Percentiles rank a stretch among this genome's conserved stretches.
These are phyloP conservation scores for Colletotrichum zoysiae DNA, from an alignment of 2,329 filamentous ascomycete genomes.

Conservation along the genomic window DNA sequence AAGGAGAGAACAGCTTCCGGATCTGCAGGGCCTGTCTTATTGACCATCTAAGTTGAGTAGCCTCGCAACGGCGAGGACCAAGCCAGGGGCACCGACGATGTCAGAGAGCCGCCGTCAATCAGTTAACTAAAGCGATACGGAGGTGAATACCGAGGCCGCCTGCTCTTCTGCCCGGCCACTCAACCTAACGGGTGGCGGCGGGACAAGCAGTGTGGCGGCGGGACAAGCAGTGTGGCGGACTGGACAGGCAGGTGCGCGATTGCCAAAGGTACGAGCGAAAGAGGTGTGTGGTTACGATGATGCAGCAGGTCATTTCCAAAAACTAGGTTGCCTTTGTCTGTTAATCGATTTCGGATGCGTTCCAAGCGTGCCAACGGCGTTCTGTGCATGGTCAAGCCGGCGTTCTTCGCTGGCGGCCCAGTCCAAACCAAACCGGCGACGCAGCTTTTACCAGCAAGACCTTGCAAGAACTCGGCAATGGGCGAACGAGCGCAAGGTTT, in stretches of 20 bases:
- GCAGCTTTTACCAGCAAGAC: constrained; percentile 10
- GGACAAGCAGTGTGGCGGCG: constrained; percentile 9
- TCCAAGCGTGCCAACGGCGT: background rate
- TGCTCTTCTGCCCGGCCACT: background rate
- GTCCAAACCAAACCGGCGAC: background rate
- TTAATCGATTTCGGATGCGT: background rate
- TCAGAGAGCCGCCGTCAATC: constrained; percentile 37
- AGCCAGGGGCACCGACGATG: constrained; percentile 27
- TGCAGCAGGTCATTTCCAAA: constrained; percentile 7
- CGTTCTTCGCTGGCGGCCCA: background rate
- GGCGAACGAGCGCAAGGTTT: constrained; percentile 23
- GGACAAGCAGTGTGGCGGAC: constrained; percentile 9
- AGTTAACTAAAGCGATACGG: constrained; percentile 6
- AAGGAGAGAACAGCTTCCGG: background rate
- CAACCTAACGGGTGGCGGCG: constrained; percentile 1
- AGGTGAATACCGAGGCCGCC: background rate
- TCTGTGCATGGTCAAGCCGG: background rate
- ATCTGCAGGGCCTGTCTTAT: background rate
- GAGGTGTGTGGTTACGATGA: constrained; percentile 7
- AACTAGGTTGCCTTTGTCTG: background rate
- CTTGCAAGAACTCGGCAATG: constrained; percentile 18
- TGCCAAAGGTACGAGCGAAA: constrained; percentile 13
- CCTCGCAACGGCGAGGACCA: constrained; percentile 21
- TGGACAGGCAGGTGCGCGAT: background rate
- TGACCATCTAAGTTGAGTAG: constrained; percentile 8